Evolutionary conservation across 139 green algal species (phyloP), one percentile per base, ranked within the genome.

Genomic region (Micromonas commoda): DNA sequence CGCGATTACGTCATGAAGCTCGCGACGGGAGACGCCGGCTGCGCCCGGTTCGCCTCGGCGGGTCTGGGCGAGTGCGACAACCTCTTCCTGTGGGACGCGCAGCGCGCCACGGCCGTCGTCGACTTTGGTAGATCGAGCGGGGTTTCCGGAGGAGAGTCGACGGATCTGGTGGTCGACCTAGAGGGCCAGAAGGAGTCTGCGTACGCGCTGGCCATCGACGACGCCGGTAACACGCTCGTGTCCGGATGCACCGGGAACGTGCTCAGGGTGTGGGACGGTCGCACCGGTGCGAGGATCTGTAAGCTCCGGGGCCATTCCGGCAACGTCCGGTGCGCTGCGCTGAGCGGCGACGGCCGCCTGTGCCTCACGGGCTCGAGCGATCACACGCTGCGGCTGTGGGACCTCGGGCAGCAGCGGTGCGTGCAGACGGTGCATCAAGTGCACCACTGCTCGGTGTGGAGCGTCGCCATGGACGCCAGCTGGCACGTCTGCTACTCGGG

Each of bases 401-500:
- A 97, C 80, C 64, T 96, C 68, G 81, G 89, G 24, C 87, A 91
- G 87, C 86, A 92, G 77, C 84, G 92, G 21, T 94, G 89, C 79
- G 70, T 91, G 23, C 67, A 86, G 61, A 80, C 34, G 20, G 81
- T 82, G 29, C 34, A 35, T 6, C 35, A 69, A 4, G 51, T 81
- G 54, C 92, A 97, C 85, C 87, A 73, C 0, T 91, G 95, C 85
- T 87, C 76, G 51, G 90, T 96, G n/a, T 96, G 92, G 91, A 78
- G 80, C 31, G 78, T 96, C 73, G 76, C 82, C 0, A 83, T 80
- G 0, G 52, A 76, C 72, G 33, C 73, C 21, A 84, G 86, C 80
- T 85, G 89, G 39, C 34, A 20, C 13, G 28, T 83, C 0, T 81
- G 93, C n/a, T 90, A 89, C 83, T 90, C 77, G 38, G 91, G 90